Evolutionary conservation across 257 asterid species (phyloP).

Genomic region (Nicotiana tabacum): DNA sequence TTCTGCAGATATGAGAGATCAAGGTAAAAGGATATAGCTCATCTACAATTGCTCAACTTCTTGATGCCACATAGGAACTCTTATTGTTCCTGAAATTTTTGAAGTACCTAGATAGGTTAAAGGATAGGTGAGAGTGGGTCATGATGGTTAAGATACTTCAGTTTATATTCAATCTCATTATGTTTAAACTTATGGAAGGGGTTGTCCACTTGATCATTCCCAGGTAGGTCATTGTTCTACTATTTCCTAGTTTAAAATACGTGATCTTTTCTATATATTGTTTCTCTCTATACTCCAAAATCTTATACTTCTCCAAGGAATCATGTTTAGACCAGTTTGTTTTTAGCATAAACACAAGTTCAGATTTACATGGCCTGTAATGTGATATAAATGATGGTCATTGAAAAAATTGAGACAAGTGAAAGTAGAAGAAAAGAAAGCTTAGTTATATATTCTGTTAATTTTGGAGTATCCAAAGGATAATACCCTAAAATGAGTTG

Average conservation of each 20-base stretch:
- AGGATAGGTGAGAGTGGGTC: not conserved
- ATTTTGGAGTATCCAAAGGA: not conserved
- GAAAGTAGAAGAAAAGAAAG: not conserved
- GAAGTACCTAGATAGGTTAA: not conserved
- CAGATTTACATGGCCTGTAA: not conserved
- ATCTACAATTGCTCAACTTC: not conserved
- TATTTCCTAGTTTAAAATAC: not conserved
- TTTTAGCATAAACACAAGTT: not conserved
- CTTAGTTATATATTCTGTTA: not conserved
- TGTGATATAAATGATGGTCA: not conserved
- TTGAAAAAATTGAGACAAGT: not conserved
- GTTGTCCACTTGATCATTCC: slow-evolving; percentile 7
- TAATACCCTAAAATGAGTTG: not conserved
- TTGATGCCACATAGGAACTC: not conserved
- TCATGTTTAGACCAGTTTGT: not conserved
- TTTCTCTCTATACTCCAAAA: not conserved
- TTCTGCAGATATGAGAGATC: not conserved
- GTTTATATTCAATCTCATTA: not conserved
- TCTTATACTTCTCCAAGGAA: not conserved
- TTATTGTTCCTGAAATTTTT: not conserved
- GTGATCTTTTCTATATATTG: not conserved
- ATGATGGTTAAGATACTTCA: not conserved
- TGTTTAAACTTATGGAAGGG: not conserved
- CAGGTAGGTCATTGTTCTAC: not conserved
- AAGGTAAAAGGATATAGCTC: not conserved